Evolutionary conservation across 768 basidiomycete genomes (phyloP).

Genomic region (Macrocybe gigantea): DNA sequence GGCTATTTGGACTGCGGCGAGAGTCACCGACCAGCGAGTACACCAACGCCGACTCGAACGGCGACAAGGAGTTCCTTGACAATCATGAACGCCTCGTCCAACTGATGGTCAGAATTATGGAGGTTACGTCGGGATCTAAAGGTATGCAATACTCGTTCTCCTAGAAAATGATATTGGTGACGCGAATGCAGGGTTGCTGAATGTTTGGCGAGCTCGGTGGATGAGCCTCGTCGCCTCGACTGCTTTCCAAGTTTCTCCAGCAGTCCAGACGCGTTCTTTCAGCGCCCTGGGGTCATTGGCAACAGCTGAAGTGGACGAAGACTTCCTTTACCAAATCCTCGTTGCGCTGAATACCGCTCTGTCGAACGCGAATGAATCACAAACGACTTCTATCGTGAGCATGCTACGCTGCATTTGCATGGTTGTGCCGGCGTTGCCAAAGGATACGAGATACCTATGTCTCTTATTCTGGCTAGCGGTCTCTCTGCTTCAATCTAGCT

Average conservation of each 20-base stretch:
- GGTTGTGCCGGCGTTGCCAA: constrained; percentile 64
- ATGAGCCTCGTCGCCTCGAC: constrained; percentile 85
- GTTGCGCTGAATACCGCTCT: constrained; percentile 79
- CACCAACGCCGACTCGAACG: constrained; percentile 43
- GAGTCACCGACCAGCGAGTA: constrained; percentile 68
- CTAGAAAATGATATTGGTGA: not conserved
- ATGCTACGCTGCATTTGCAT: constrained; percentile 86
- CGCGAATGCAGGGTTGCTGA: constrained; percentile 52
- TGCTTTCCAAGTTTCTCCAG: constrained; percentile 85
- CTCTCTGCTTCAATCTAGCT: constrained; percentile 73
- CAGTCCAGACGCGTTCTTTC: constrained; percentile 86
- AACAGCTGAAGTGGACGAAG: constrained; percentile 83
- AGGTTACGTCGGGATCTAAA: constrained; percentile 57
- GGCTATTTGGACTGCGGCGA: constrained; percentile 68
- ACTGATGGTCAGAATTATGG: constrained; percentile 59
- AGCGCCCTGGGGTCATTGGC: constrained; percentile 80
- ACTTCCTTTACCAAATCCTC: constrained; percentile 89
- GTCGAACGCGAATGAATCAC: constrained; percentile 57
- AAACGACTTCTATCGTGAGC: constrained; percentile 70
- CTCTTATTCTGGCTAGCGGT: constrained; percentile 88
- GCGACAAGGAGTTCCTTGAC: constrained; percentile 55
- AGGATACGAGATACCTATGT: constrained; percentile 65
- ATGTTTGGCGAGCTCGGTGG: constrained; percentile 92
- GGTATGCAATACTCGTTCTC: constrained; percentile 39
- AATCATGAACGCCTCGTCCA: constrained; percentile 58